Percentiles rank a stretch among this genome's conserved stretches.
Conservation (phyloP, 805 yeast genomes). For the Monosporozyma siamensis region DNA sequence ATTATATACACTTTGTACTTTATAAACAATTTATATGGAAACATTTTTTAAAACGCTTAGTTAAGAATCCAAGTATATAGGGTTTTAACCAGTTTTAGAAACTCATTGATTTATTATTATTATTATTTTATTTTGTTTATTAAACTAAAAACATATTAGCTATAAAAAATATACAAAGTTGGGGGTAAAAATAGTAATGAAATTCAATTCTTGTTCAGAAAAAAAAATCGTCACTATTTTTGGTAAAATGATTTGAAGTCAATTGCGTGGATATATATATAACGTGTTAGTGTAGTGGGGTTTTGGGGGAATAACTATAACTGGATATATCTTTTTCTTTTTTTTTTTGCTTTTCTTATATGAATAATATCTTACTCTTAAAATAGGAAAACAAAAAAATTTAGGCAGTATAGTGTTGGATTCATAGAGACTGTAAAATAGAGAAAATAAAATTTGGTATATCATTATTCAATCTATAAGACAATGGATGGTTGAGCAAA, state of each 20-base stretch:
- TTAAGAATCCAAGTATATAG: too few relatives aligned
- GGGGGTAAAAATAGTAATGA: background rate
- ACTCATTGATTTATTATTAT: background rate
- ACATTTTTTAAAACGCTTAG: too few relatives aligned
- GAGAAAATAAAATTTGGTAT: background rate
- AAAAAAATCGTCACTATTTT: too few relatives aligned
- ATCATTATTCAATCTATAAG: constrained; percentile 17
- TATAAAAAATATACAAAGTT: constrained; percentile 1
- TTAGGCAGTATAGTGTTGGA: too few relatives aligned
- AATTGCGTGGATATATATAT: too few relatives aligned
- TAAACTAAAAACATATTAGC: constrained; percentile 2
- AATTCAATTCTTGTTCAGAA: too few relatives aligned
- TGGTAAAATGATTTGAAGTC: too few relatives aligned
- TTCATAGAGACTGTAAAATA: background rate
- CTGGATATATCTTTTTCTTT: too few relatives aligned
- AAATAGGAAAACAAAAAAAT: background rate
- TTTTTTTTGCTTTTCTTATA: background rate
- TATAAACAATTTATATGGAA: too few relatives aligned
- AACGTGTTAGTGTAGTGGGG: too few relatives aligned
- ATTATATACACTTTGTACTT: background rate
- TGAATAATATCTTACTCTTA: background rate
- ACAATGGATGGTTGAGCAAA: constrained; percentile 28
- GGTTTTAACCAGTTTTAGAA: too few relatives aligned
- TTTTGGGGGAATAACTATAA: too few relatives aligned
- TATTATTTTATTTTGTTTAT: constrained; percentile 2